A percentile compares a stretch with the other conserved stretches of the same genome.
phyloP scores from a whole-genome alignment of 139 green algal species.

The Haematococcus lacustris region DNA sequence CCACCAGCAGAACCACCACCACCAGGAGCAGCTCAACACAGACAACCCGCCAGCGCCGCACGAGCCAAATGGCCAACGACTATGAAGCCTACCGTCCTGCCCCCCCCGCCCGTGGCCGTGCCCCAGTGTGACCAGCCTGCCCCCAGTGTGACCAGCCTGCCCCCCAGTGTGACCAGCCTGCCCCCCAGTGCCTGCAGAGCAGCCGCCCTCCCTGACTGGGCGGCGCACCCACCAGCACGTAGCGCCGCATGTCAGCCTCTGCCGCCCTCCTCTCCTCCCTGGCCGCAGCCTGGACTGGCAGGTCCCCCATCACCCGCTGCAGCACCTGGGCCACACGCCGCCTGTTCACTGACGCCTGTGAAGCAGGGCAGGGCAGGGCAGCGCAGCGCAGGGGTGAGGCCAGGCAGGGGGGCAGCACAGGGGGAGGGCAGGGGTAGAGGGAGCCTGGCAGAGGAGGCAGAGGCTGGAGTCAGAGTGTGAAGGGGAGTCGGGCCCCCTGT shows the following conservation, averaged over 20 bases:
- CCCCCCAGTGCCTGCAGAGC: too few species aligned
- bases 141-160: too few species aligned
- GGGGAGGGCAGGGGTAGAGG: not conserved
- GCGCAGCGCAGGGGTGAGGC: not conserved
- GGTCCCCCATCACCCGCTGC: conserved; percentile 35
- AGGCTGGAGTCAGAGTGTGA: not conserved
- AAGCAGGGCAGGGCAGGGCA: not conserved
- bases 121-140: too few species aligned
- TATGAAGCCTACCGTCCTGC: too few species aligned
- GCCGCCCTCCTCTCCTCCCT: conserved; percentile 14
- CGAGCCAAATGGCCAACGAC: too few species aligned
- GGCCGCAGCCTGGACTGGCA: conserved; percentile 32
- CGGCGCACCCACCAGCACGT: conserved; percentile 40
- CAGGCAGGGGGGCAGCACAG: not conserved
- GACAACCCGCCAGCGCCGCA: too few species aligned
- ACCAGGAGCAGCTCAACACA: too few species aligned
- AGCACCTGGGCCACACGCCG: conserved; percentile 32
- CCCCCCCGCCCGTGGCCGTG: too few species aligned
- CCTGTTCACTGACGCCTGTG: conserved; percentile 50
- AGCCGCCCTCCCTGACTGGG: too few species aligned
- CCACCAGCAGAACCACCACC: too few species aligned
- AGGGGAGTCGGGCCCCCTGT: not conserved
- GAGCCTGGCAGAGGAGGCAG: not conserved
- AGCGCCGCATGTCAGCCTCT: conserved; percentile 48
- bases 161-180: too few species aligned